Evolutionary conservation across 1,284 basidiomycete genomes (phyloP).

Genomic region (Cutaneotrichosporon dermatis): DNA sequence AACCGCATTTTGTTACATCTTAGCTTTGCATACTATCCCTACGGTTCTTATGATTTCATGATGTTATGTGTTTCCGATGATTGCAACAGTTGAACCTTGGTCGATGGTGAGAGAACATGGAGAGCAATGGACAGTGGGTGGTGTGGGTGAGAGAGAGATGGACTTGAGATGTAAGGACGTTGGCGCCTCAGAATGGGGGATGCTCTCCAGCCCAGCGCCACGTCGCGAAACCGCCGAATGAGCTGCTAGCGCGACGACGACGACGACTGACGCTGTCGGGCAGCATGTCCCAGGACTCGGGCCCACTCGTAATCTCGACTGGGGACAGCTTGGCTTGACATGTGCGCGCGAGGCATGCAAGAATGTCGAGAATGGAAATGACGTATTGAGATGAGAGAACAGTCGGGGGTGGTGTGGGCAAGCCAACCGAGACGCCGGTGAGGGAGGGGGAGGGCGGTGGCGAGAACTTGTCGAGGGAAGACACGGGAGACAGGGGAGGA

Average conservation of each 20-base stretch:
- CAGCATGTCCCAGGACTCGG: conserved; percentile 16
- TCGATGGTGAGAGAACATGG: neutral
- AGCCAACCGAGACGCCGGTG: conserved; percentile 18
- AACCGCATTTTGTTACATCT: neutral
- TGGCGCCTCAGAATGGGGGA: neutral
- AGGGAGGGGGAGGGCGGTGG: conserved; percentile 19
- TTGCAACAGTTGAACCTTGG: neutral
- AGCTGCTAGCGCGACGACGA: conserved; percentile 20
- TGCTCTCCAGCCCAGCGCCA: conserved; percentile 30
- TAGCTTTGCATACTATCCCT: conserved; percentile 1
- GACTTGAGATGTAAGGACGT: neutral
- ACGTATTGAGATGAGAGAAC: conserved; percentile 35
- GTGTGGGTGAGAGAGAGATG: neutral
- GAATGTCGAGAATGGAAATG: conserved; percentile 36
- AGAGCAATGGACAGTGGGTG: neutral
- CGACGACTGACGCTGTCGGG: conserved; percentile 25
- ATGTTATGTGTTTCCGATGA: conserved; percentile 6
- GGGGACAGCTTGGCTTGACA: conserved; percentile 19
- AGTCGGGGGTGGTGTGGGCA: conserved; percentile 29
- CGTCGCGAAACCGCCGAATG: conserved; percentile 20
- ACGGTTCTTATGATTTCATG: neutral
- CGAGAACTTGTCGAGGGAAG: conserved; percentile 21
- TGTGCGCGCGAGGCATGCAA: conserved; percentile 27
- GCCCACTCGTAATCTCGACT: neutral
- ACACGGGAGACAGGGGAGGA: conserved; percentile 29